Percentiles rank a stretch among this genome's conserved stretches.
Conservation (phyloP, 768 basidiomycete species). For the Grammothele lineata region DNA sequence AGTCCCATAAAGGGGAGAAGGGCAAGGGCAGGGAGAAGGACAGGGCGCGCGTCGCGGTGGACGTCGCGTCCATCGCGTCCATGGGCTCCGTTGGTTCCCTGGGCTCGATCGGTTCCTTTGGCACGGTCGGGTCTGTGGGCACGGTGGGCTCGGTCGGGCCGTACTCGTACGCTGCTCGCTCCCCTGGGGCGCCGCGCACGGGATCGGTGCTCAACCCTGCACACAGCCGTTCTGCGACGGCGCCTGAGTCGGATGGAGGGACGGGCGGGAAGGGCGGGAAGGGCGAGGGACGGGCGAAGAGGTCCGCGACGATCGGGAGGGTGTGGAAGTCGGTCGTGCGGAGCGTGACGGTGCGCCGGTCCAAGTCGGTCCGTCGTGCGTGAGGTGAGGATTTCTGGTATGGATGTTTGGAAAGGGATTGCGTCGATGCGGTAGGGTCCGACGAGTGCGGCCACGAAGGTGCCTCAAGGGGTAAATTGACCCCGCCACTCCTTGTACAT, state of each 20-base stretch:
- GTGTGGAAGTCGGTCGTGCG: slow-evolving; percentile 20
- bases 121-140: background rate
- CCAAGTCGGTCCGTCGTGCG: background rate
- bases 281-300: slow-evolving; percentile 5
- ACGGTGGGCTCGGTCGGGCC: background rate
- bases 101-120: background rate
- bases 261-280: background rate
- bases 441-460: no score
- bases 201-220: background rate
- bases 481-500: no score
- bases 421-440: no score
- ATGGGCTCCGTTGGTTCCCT: background rate
- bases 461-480: no score
- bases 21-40: background rate
- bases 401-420: background rate
- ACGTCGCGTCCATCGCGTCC: background rate
- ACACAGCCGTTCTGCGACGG: background rate
- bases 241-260: background rate
- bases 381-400: background rate
- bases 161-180: no score
- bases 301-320: slow-evolving; percentile 16
- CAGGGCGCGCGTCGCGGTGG: slow-evolving; percentile 1
- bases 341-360: slow-evolving; percentile 11
- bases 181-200: no score
- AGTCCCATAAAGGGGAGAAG: no score